phyloP scores from a whole-genome alignment of 2,329 filamentous ascomycete species.

The Anthostomella pinea region DNA sequence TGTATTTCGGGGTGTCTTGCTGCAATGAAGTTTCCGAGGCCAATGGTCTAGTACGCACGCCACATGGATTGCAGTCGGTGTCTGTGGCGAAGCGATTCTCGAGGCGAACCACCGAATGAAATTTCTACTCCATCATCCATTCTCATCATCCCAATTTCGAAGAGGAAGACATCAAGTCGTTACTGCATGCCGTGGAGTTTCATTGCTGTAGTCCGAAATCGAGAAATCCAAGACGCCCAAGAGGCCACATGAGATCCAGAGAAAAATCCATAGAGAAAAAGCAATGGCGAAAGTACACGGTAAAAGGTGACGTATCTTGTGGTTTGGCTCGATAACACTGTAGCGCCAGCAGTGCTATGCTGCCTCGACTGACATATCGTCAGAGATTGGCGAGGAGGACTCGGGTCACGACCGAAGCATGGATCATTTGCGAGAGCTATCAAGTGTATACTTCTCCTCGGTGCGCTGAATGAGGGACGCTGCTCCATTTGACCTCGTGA shows the following conservation, averaged over 20 bases:
- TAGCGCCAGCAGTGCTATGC: no score
- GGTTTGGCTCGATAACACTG: no score
- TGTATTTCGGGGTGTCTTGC: no score
- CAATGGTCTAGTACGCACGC: no score
- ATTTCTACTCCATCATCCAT: background rate
- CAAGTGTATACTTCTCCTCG: slow-evolving; percentile 12
- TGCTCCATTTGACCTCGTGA: slow-evolving; percentile 19
- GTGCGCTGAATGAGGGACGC: slow-evolving; percentile 10
- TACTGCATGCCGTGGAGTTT: slow-evolving; percentile 27
- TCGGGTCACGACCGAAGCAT: no score
- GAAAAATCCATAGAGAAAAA: slow-evolving; percentile 7
- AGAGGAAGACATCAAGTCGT: slow-evolving; percentile 28
- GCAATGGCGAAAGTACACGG: slow-evolving; percentile 8
- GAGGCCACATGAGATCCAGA: slow-evolving; percentile 19
- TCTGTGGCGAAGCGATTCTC: no score
- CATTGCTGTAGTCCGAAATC: slow-evolving; percentile 16
- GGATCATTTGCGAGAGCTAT: background rate
- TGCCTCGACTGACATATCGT: no score
- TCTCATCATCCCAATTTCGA: slow-evolving; percentile 3
- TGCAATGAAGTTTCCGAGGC: no score
- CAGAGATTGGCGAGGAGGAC: no score
- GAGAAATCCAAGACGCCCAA: slow-evolving; percentile 12
- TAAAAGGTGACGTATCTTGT: no score
- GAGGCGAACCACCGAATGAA: background rate
- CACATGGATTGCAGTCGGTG: no score